These are phyloP conservation scores for Leishmania gerbilli DNA, from an alignment of 208 protist genomes.

Conservation along the genomic window DNA sequence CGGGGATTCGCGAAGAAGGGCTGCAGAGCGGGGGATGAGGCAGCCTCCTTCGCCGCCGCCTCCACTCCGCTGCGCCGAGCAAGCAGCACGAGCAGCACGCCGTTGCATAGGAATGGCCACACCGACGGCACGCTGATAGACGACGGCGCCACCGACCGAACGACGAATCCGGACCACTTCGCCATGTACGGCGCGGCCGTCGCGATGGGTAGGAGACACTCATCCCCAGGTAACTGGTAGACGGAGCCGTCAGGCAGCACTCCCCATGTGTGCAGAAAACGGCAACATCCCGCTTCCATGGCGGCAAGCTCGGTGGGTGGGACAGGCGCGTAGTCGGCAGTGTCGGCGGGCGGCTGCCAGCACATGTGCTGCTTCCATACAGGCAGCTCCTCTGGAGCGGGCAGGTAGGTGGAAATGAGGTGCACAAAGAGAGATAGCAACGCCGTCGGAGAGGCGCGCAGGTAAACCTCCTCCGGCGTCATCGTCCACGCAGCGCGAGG, in stretches of 20 bases:
- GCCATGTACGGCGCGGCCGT: conserved; percentile 60
- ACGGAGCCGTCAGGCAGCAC: conserved; percentile 54
- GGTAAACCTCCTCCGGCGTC: conserved; percentile 51
- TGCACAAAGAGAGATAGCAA: conserved; percentile 51
- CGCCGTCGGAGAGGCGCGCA: conserved; percentile 23
- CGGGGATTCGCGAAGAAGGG: conserved; percentile 54
- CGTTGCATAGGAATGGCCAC: conserved; percentile 83
- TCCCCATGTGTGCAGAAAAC: conserved; percentile 45
- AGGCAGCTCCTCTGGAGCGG: conserved; percentile 41
- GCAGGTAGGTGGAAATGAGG: conserved; percentile 54
- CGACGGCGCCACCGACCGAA: conserved; percentile 25
- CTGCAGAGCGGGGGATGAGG: background rate
- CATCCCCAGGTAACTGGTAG: conserved; percentile 63
- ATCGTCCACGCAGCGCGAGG: conserved; percentile 34
- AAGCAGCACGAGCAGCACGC: conserved; percentile 54
- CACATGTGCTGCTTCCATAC: conserved; percentile 28
- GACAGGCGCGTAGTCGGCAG: background rate
- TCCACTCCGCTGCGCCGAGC: conserved; percentile 32
- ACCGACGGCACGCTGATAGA: conserved; percentile 69
- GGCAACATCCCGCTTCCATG: conserved; percentile 50
- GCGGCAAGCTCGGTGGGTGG: conserved; percentile 26
- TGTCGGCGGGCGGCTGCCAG: conserved; percentile 46
- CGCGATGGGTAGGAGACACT: conserved; percentile 54
- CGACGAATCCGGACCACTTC: conserved; percentile 23
- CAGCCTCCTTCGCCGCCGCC: background rate